A percentile compares a stretch with the other conserved stretches of the same genome.
Conservation (phyloP, 768 basidiomycete genomes). For the Fomitopsis serialis region DNA sequence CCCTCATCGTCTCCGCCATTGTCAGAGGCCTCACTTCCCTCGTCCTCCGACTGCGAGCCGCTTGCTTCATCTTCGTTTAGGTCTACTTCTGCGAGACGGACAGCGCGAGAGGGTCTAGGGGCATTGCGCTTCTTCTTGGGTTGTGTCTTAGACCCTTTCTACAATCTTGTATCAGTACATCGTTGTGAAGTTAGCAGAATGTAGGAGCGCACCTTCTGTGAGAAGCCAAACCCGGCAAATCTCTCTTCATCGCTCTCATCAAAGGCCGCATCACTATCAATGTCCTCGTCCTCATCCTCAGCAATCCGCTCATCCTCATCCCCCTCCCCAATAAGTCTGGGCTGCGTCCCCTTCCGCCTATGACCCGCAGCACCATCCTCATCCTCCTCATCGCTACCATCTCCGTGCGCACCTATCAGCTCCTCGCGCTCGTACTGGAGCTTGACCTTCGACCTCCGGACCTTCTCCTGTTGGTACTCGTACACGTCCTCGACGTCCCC, state of each 20-base stretch:
- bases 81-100: conserved; percentile 53
- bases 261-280: conserved; percentile 81
- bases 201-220: conserved; percentile 27
- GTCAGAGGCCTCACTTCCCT: conserved; percentile 40
- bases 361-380: conserved; percentile 19
- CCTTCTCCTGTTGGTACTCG: conserved; percentile 50
- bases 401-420: conserved; percentile 21
- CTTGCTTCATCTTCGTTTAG: conserved; percentile 49
- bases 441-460: conserved; percentile 45
- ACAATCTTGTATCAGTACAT: not conserved
- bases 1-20: conserved; percentile 27
- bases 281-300: conserved; percentile 67
- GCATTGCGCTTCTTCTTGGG: conserved; percentile 16
- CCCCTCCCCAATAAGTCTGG: conserved; percentile 46
- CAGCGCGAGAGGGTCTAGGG: conserved; percentile 24
- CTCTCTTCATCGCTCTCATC: conserved; percentile 79
- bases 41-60: conserved; percentile 24
- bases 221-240: conserved; percentile 56
- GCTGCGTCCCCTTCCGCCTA: conserved; percentile 9
- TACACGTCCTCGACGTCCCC: conserved; percentile 48
- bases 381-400: conserved; percentile 36
- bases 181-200: not conserved
- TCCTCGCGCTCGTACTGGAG: conserved; percentile 58
- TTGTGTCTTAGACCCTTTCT: conserved; percentile 21
- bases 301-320: conserved; percentile 72